These are phyloP conservation scores for Chalaropsis ovoidea DNA, from an alignment of 2,329 filamentous ascomycete species.

Conservation along the genomic window DNA sequence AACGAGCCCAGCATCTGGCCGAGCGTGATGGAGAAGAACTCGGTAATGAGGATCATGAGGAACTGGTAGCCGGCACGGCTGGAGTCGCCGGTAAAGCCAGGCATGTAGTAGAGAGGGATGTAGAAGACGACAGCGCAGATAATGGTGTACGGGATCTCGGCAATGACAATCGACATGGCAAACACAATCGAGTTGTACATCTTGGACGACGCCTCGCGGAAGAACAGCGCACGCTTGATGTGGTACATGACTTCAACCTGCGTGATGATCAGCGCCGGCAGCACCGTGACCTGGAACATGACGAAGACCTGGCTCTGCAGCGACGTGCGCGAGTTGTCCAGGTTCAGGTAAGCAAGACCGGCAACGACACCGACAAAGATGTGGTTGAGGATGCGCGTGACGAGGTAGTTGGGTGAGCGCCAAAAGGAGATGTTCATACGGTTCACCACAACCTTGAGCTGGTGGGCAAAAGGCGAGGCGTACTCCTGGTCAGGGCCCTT, in stretches of 20 bases:
- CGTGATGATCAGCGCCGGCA: slow-evolving; percentile 71
- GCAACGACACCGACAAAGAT: slow-evolving; percentile 66
- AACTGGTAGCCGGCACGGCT: slow-evolving; percentile 75
- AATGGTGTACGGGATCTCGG: slow-evolving; percentile 74
- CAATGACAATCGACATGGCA: slow-evolving; percentile 63
- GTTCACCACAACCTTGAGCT: slow-evolving; percentile 62
- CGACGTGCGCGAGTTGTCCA: slow-evolving; percentile 63
- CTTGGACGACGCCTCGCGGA: slow-evolving; percentile 75
- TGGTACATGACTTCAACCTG: slow-evolving; percentile 77
- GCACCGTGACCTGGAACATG: slow-evolving; percentile 79
- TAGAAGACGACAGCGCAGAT: slow-evolving; percentile 74
- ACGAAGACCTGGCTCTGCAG: slow-evolving; percentile 82
- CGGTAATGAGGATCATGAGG: slow-evolving; percentile 71
- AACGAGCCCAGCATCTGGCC: slow-evolving; percentile 67
- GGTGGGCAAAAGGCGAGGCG: slow-evolving; percentile 67
- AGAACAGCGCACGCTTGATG: slow-evolving; percentile 68
- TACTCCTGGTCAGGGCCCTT: slow-evolving; percentile 61
- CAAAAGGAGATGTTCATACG: slow-evolving; percentile 72
- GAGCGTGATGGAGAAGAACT: slow-evolving; percentile 73
- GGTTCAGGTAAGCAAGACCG: slow-evolving; percentile 67
- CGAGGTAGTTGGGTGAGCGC: slow-evolving; percentile 80
- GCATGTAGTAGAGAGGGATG: slow-evolving; percentile 74
- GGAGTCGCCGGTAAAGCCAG: slow-evolving; percentile 54
- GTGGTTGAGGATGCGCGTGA: slow-evolving; percentile 79
- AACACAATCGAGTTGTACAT: slow-evolving; percentile 78